Percentiles rank a stretch among this genome's conserved stretches.
Conservation (phyloP, 805 yeast species). For the Kurtzmaniella fragi region DNA sequence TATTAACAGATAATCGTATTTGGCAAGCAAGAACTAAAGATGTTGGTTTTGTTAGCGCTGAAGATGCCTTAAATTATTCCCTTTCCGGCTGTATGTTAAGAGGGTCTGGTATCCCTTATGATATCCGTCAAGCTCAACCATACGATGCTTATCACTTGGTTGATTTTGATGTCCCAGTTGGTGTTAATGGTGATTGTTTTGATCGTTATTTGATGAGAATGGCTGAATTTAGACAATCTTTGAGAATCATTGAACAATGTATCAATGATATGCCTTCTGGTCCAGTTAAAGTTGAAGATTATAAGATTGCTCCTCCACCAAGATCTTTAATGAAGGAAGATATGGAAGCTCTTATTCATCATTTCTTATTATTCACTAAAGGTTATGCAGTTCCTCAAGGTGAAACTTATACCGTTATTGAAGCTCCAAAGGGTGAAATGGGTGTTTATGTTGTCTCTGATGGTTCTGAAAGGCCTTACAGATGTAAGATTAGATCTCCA, state of each 20-base stretch:
- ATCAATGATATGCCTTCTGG: slow-evolving; percentile 90
- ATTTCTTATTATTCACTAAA: slow-evolving; percentile 80
- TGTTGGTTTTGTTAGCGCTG: slow-evolving; percentile 78
- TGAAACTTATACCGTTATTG: slow-evolving; percentile 86
- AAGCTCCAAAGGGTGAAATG: slow-evolving; percentile 96
- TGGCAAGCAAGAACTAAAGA: slow-evolving; percentile 85
- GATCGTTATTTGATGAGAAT: slow-evolving; percentile 85
- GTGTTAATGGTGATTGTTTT: slow-evolving; percentile 84
- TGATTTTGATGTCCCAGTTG: slow-evolving; percentile 85
- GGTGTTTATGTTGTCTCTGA: slow-evolving; percentile 85
- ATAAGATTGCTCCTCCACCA: slow-evolving; percentile 79
- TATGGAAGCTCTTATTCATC: slow-evolving; percentile 90
- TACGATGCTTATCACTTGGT: slow-evolving; percentile 85
- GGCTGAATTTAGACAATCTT: slow-evolving; percentile 89
- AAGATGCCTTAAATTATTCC: slow-evolving; percentile 78
- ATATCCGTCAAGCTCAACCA: slow-evolving; percentile 80
- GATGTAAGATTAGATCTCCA: slow-evolving; percentile 92
- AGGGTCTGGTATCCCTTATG: slow-evolving; percentile 87
- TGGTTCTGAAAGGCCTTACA: slow-evolving; percentile 86
- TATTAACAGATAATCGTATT: slow-evolving; percentile 84
- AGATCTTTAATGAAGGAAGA: slow-evolving; percentile 81
- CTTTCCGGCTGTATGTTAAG: slow-evolving; percentile 86
- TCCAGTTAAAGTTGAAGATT: slow-evolving; percentile 87
- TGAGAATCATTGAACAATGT: slow-evolving; percentile 86
- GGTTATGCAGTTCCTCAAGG: slow-evolving; percentile 88